Evolutionary conservation across 768 basidiomycete genomes (phyloP), one percentile per base, ranked within the genome.

Genomic region (Pleurotus tuber-regium): DNA sequence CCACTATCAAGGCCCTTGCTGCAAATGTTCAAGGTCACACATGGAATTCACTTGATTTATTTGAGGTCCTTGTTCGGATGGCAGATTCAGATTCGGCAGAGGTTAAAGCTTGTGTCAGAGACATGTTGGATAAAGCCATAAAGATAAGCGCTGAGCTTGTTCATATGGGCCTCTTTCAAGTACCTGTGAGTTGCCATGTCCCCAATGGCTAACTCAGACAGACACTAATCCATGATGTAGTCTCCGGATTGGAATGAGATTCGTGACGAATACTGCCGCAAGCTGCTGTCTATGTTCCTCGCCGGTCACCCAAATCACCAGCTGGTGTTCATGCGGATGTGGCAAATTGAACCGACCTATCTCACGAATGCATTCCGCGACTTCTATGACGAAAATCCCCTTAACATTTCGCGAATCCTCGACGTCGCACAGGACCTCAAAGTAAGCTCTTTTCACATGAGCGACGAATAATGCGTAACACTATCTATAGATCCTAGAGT

Each of bases 401-500:
- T 94, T 50, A 97, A 98, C 63, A 92, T 98, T 50, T 93, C 92
- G 12, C 79, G 94, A 31, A 94, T 99, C 41, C 73, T 98, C 44
- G 97, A 99, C 62, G 89, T 98, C 23, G 94, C 92, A 8, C 92
- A 94, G 64, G 94, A 98, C 62, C 76, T 98, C 52, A 95, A 96
- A 76, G 94, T 88, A 63, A 58, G 78, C 66, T 11, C 30, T 35
- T 21, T 16, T 10, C 31, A 50, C 23, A 12, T 28, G 38, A 14
- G n/a, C 18, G 16, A 14, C 39, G 24, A 43, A 14, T 23, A 25
- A 10, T 16, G 9, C 26, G 52, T 19, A 19, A 7, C 7, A 10
- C 9, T 33, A 19, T 9, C 18, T 26, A 26, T 57, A 93, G 90
- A 94, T 97, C 55, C 77, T 98, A 42, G 94, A 96, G 63, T 80